phyloP scores from a whole-genome alignment of 2,329 filamentous ascomycete genomes.

The Cladophialophora carrionii region DNA sequence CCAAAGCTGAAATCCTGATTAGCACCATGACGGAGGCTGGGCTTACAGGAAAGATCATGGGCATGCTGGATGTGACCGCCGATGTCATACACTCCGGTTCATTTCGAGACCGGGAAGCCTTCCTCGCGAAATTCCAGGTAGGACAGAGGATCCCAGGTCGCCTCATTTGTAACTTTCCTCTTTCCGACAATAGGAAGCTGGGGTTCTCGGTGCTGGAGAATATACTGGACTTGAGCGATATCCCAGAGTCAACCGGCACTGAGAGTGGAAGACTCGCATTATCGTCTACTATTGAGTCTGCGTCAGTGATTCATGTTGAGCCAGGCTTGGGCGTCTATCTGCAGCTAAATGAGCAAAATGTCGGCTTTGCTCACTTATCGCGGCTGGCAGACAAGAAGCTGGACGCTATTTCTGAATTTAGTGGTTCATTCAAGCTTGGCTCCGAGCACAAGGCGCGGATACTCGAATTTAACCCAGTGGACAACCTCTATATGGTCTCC shows the following conservation, averaged over 20 bases:
- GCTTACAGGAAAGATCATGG: conserved; percentile 88
- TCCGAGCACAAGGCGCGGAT: conserved; percentile 80
- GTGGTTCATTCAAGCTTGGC: conserved; percentile 76
- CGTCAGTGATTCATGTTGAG: conserved; percentile 79
- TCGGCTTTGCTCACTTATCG: conserved; percentile 94
- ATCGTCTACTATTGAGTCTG: conserved; percentile 72
- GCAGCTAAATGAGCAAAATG: conserved; percentile 66
- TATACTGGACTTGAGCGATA: conserved; percentile 64
- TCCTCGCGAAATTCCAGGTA: conserved; percentile 73
- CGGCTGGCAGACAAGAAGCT: conserved; percentile 87
- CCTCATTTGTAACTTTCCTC: conserved; percentile 84
- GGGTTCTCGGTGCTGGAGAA: conserved; percentile 90
- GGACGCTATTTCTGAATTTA: conserved; percentile 75
- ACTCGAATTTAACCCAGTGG: conserved; percentile 82
- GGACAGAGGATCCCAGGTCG: conserved; percentile 83
- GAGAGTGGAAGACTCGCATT: conserved; percentile 63
- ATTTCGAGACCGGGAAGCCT: conserved; percentile 65
- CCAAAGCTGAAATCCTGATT: conserved; percentile 82
- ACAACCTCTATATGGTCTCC: conserved; percentile 83
- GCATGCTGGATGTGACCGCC: conserved; percentile 84
- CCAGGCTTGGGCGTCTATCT: conserved; percentile 80
- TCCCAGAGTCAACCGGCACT: conserved; percentile 44
- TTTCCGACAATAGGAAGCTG: conserved; percentile 76
- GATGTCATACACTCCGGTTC: conserved; percentile 87
- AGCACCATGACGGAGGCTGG: conserved; percentile 74